phyloP scores from a whole-genome alignment of 768 basidiomycete genomes.

The Lentinula guzmanii region DNA sequence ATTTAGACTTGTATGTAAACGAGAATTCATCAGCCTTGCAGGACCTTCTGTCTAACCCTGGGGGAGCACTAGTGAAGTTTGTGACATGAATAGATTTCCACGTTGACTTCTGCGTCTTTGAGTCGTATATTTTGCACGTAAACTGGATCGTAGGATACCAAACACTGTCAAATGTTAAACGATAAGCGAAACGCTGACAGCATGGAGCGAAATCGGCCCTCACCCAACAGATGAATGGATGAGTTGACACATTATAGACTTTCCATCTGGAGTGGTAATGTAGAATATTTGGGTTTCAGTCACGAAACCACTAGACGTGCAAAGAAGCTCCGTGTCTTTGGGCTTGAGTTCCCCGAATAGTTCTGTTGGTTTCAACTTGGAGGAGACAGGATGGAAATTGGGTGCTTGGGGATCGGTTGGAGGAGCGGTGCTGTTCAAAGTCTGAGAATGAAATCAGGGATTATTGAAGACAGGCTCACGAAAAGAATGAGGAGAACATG shows the following conservation, averaged over 20 bases:
- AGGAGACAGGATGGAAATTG: slow-evolving; percentile 81
- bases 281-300: slow-evolving; percentile 93
- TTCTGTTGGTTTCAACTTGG: slow-evolving; percentile 46
- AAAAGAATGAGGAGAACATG: slow-evolving; percentile 78
- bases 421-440: slow-evolving; percentile 38
- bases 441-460: background rate
- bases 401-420: slow-evolving; percentile 61
- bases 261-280: slow-evolving; percentile 73
- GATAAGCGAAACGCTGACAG: background rate
- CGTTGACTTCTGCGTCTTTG: slow-evolving; percentile 59
- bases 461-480: slow-evolving; percentile 44
- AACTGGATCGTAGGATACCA: slow-evolving; percentile 96
- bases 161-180: slow-evolving; percentile 40
- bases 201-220: slow-evolving; percentile 23
- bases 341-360: slow-evolving; percentile 71
- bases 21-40: slow-evolving; percentile 82
- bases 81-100: slow-evolving; percentile 89
- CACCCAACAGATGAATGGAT: slow-evolving; percentile 89
- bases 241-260: slow-evolving; percentile 72
- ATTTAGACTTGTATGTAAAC: slow-evolving; percentile 55
- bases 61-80: slow-evolving; percentile 74
- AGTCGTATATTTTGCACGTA: slow-evolving; percentile 82
- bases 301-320: slow-evolving; percentile 68
- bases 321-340: slow-evolving; percentile 78
- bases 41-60: slow-evolving; percentile 79